Evolutionary conservation across 1,284 basidiomycete genomes (phyloP), one percentile per base, ranked within the genome.

Genomic region (Fomitopsis pinicola): DNA sequence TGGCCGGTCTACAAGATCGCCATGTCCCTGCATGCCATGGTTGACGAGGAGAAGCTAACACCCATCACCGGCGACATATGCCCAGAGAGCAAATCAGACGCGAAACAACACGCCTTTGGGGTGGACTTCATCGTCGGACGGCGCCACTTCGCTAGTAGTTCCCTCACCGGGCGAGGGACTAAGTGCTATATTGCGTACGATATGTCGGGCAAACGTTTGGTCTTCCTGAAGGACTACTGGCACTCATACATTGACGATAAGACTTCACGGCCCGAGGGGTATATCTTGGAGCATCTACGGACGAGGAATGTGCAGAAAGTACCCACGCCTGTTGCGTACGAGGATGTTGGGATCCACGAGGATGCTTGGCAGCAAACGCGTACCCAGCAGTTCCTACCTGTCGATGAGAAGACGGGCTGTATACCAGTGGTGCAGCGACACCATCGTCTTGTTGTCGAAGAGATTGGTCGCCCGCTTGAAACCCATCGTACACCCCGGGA

Each of bases 391-490:
- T 52, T 30, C n/a, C 26, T 7, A 12, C 19, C 8, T 9, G 26
- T 2, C 3, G 26, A 48, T 48, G 26, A 30, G 46, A 28, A 15
- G 26, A 48, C 46, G 7, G 30, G 0, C 14, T 14, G 35, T 33
- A 30, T 8, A 15, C 14, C 26, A 8, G n/a, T 30, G 3, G 14
- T 15, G 4, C 55, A 33, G 5, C 36, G 36, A 19, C 62, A 63
- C 45, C 48, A 42, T 17, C 59, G 62, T 2, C 35, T 63, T 14
- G 59, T 63, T 17, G 36, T 63, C 17, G 45, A 48, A 22, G 59
- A 60, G 26, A 46, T 60, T n/a, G 50, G 62, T 8, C 48, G 59
- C 15, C 59, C 55, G n/a, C 52, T 63, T 12, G 44, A 55, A 35
- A 30, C 35, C 10, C 58, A 58, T 48, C 44, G 22, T n/a, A 30